These are phyloP conservation scores for Cryptococcus sp. DNA, from an alignment of 1,284 basidiomycete genomes.

Conservation along the genomic window DNA sequence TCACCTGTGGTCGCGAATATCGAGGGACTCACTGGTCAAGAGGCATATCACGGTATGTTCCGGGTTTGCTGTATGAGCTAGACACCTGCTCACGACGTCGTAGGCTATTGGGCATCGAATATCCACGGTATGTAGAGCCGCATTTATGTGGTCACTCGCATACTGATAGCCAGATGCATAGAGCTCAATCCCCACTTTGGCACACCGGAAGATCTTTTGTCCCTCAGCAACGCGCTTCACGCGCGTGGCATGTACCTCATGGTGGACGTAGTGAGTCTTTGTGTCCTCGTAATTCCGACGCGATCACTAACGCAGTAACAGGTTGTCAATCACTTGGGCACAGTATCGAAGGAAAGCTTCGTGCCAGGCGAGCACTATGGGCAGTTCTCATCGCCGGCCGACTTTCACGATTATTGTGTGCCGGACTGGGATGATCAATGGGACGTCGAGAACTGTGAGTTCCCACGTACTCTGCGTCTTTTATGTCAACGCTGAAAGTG, in stretches of 20 bases:
- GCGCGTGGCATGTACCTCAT: slow-evolving; percentile 57
- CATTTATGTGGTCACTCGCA: not conserved
- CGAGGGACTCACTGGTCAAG: slow-evolving; percentile 34
- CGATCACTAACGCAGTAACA: slow-evolving; percentile 6
- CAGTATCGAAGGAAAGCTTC: slow-evolving; percentile 38
- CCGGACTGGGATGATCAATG: slow-evolving; percentile 55
- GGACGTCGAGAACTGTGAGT: slow-evolving; percentile 55
- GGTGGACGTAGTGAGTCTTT: slow-evolving; percentile 54
- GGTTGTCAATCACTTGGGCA: slow-evolving; percentile 57
- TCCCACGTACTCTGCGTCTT: not conserved
- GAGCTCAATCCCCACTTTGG: slow-evolving; percentile 56
- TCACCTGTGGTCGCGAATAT: slow-evolving; percentile 55
- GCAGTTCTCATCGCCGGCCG: slow-evolving; percentile 44
- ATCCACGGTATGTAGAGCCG: slow-evolving; percentile 32
- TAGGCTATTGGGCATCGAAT: slow-evolving; percentile 53
- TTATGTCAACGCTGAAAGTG: not conserved
- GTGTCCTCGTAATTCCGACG: too few relatives aligned
- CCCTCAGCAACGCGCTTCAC: slow-evolving; percentile 55
- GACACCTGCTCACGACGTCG: not conserved
- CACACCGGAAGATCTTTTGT: slow-evolving; percentile 52
- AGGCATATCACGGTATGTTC: slow-evolving; percentile 54
- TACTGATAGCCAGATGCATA: slow-evolving; percentile 4
- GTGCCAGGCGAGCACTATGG: slow-evolving; percentile 37
- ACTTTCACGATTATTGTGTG: slow-evolving; percentile 55
- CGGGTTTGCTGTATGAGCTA: not conserved